These are phyloP conservation scores for Elongisporangium undulatum DNA, from an alignment of 352 stramenopile genomes.

Conservation along the genomic window DNA sequence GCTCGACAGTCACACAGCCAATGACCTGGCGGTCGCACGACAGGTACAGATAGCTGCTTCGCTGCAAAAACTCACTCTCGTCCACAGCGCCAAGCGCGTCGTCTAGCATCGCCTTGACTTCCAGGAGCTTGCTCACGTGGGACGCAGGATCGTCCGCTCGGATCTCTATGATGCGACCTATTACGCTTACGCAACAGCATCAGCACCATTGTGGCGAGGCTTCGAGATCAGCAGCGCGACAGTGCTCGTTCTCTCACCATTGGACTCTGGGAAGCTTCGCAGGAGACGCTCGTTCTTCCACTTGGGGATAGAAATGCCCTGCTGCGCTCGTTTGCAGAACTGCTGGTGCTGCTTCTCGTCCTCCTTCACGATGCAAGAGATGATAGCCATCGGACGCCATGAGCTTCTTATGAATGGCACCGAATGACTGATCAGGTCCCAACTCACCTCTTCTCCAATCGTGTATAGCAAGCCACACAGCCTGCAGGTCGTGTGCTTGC, in stretches of 20 bases:
- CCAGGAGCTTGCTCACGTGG: conserved; percentile 68
- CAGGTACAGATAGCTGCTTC: conserved; percentile 60
- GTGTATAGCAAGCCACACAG: conserved; percentile 74
- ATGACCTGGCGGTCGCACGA: conserved; percentile 44
- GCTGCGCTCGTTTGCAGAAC: conserved; percentile 42
- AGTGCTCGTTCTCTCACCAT: conserved; percentile 11
- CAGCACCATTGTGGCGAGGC: not conserved
- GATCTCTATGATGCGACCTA: conserved; percentile 64
- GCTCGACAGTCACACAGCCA: conserved; percentile 53
- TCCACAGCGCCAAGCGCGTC: conserved; percentile 66
- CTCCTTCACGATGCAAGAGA: conserved; percentile 24
- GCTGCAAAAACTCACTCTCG: conserved; percentile 40
- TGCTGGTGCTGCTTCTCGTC: conserved; percentile 67
- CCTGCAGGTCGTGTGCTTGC: conserved; percentile 47
- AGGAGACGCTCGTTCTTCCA: conserved; percentile 67
- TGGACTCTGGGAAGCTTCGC: conserved; percentile 31
- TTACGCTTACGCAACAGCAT: not conserved
- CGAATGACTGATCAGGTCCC: not conserved
- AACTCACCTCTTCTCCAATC: conserved; percentile 44
- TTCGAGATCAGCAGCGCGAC: not conserved
- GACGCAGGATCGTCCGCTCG: conserved; percentile 37
- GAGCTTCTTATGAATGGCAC: not conserved
- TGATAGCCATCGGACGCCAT: not conserved
- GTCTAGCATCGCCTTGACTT: conserved; percentile 68
- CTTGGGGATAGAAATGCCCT: conserved; percentile 47